These are phyloP conservation scores for Obba rivulosa DNA, from an alignment of 768 basidiomycete species.

Conservation along the genomic window DNA sequence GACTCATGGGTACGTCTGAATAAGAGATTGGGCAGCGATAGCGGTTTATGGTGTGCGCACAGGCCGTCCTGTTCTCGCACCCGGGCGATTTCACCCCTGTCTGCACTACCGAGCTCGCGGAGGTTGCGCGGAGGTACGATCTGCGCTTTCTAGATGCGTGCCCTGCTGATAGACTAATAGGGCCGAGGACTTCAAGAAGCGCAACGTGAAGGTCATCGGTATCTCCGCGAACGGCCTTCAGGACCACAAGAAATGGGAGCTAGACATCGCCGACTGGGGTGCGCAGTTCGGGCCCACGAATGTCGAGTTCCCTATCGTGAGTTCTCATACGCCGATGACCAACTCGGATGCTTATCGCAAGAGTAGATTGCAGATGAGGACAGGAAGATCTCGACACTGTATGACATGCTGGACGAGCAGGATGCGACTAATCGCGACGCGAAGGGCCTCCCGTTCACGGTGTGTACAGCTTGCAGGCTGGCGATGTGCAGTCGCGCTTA, in stretches of 20 bases:
- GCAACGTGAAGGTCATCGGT: conserved; percentile 90
- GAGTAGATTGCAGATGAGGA: conserved; percentile 86
- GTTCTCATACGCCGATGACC: conserved; percentile 17
- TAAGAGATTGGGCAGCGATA: neutral
- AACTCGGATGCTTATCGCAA: neutral
- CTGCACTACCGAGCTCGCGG: conserved; percentile 96
- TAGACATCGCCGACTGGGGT: conserved; percentile 84
- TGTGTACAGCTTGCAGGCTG: conserved; percentile 17
- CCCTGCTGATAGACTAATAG: conserved; percentile 22
- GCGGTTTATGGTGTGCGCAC: neutral
- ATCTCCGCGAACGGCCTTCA: conserved; percentile 87
- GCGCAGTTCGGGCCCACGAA: conserved; percentile 62
- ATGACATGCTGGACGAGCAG: conserved; percentile 96
- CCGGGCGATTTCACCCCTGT: conserved; percentile 92
- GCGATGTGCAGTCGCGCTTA: neutral
- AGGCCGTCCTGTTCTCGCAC: conserved; percentile 92
- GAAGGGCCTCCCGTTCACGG: conserved; percentile 93
- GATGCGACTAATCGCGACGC: conserved; percentile 85
- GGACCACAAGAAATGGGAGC: conserved; percentile 83
- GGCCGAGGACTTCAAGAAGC: conserved; percentile 74
- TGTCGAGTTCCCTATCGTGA: conserved; percentile 88
- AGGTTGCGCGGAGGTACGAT: conserved; percentile 68
- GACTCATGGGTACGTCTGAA: conserved; percentile 68
- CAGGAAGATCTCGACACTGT: conserved; percentile 76
- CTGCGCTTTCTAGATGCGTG: neutral